Base-by-base conservation (phyloP, 352 stramenopile genomes). In the Globisporangium cederbergense region DNA sequence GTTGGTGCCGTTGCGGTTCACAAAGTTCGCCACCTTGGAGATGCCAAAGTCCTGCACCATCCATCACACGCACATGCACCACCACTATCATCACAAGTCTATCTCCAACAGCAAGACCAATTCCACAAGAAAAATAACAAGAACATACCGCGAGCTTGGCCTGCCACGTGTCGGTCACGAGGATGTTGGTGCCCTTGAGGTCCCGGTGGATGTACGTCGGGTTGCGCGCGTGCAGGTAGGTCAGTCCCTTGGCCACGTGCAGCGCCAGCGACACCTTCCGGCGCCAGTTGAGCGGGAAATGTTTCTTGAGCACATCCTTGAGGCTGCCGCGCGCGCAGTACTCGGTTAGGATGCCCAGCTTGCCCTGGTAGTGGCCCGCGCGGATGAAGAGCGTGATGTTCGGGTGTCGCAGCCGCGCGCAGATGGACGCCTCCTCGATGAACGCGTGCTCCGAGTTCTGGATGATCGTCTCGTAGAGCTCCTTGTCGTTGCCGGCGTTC, bases 351-450 rank as follows among this genome's bases (percentile, higher is more conserved):
- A 91, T 70, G 28, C 82, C 87, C 53, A 91, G 78, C 28, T 70
- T 81, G 18, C 77, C 78, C 47, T 73, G 79, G 58, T 86, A 91
- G 18, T 73, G 83, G 38, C 77, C 78, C 47, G 87, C 73, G 58
- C 83, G 81, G 57, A 89, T 89, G 46, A 91, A 91, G 18, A 91
- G 62, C 61, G 77, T 91, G 58, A 91, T 85, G 67, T 91, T 91
- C 13, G 82, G 82, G 51, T 91, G 82, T 3, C 80, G 77, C 42
- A 91, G 65, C 20, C 83, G 78, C 14, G 82, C 77, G 32, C 75
- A 78, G 22, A 91, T 70, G 45, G 75, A 72, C 14, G 82, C 82
- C 52, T 91, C 82, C 40, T 91, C 80, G 30, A 83, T 75, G 55
- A 91, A 91, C 64, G 82, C 83, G n/a, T 73, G 73, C 51, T 84